Evolutionary conservation across 1,284 basidiomycete genomes (phyloP), one percentile per base, ranked within the genome.

Genomic region (Marasmius oreades): DNA sequence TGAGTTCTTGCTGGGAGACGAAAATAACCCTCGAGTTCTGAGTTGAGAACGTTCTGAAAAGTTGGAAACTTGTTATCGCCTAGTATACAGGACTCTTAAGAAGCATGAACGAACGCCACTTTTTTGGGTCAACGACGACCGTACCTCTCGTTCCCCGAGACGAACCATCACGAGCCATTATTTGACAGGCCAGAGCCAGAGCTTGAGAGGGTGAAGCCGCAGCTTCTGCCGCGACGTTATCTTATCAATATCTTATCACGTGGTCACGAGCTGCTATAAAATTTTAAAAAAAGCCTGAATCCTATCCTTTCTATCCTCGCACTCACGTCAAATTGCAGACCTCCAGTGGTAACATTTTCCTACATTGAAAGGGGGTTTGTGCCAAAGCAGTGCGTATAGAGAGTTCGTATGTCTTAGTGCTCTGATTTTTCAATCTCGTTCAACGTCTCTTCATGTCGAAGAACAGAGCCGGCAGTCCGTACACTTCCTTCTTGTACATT

Each of bases 341-440:
- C 58, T 55, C 58, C 52, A 57, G 62, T 59, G 60, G 56, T 59
- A 16, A 14, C 28, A 20, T 16, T n/a, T 42, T 42, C 14, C 39
- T 16, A n/a, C 26, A 16, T 26, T 58, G 60, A 70, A 61, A 72
- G 71, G 67, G 68, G 67, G 74, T 72, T 70, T 80, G 79, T 77
- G 79, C 78, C 79, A 78, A 75, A 75, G 73, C 66, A 78, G 77
- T 71, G 78, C 77, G 73, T 64, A 79, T 56, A 81, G 47, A 55
- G 60, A 74, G 55, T 56, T 59, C 62, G 78, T 69, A 75, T 72
- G 66, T 80, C 77, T 79, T 69, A 79, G 77, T 73, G 78, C 78
- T 77, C 73, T 48, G 46, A 71, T 69, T 69, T 64, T 59, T 57
- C 11, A 24, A 68, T 70, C 67, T 61, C 65, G 72, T 72, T 65